A percentile compares a stretch with the other conserved stretches of the same genome.
These are phyloP conservation scores for Flaveria brownii DNA, from an alignment of 129 eudicot species.

Conservation along the genomic window DNA sequence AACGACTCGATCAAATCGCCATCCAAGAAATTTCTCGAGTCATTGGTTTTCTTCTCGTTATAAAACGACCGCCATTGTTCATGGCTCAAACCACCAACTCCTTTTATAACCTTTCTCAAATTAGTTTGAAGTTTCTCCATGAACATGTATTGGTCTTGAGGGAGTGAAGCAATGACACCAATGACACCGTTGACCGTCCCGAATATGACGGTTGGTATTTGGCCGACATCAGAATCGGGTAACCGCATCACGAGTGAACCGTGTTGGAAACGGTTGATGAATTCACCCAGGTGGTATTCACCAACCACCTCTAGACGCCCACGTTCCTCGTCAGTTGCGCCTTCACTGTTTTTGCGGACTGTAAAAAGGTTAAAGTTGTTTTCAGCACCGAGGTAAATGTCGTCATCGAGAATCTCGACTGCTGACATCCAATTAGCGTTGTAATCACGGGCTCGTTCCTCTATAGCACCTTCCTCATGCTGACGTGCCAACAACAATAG, in stretches of 20 bases:
- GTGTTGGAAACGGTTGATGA: constrained; percentile 78
- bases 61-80: constrained; percentile 96
- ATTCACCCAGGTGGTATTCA: constrained; percentile 92
- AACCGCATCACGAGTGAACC: constrained; percentile 94
- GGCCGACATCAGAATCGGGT: constrained; percentile 89
- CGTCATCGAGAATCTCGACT: constrained; percentile 88
- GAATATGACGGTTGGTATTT: constrained; percentile 75
- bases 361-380: constrained; percentile 87
- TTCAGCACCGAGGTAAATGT: constrained; percentile 88
- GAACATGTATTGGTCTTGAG: constrained; percentile 73
- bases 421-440: constrained; percentile 99
- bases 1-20: constrained; percentile 92
- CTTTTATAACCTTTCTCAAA: constrained; percentile 78
- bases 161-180: constrained; percentile 90
- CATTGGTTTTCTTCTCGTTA: constrained; percentile 84
- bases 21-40: constrained; percentile 78
- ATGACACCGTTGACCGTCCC: constrained; percentile 93
- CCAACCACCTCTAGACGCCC: constrained; percentile 93
- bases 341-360: constrained; percentile 93
- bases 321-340: constrained; percentile 95
- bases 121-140: constrained; percentile 78
- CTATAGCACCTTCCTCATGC: constrained; percentile 98
- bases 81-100: constrained; percentile 94
- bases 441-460: constrained; percentile 98
- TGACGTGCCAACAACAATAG: constrained; percentile 21